Percentiles rank a stretch among this genome's conserved stretches.
Conservation (phyloP, 148 eudicot genomes). For the Nepenthes gracilis region DNA sequence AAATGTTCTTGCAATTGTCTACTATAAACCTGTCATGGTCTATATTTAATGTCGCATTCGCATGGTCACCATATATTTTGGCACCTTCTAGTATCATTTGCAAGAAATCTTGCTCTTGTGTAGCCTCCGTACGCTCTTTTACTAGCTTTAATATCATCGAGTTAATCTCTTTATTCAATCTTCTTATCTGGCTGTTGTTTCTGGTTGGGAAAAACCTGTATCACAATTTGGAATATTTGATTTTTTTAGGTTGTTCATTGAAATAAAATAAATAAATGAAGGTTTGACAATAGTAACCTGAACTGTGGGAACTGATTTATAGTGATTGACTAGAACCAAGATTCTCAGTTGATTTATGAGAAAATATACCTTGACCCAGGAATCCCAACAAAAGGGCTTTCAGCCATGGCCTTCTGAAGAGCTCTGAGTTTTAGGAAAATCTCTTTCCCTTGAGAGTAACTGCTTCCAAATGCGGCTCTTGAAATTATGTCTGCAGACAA, state of each 20-base stretch:
- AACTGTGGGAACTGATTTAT: too few relatives aligned
- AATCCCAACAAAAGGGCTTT: not conserved
- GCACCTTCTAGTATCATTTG: conserved; percentile 45
- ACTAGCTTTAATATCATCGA: conserved; percentile 34
- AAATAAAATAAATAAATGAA: too few relatives aligned
- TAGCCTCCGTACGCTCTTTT: conserved; percentile 19
- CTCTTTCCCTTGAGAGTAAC: conserved; percentile 35
- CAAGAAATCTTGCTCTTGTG: conserved; percentile 25
- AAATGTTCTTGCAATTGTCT: conserved; percentile 61
- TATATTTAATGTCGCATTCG: too few relatives aligned
- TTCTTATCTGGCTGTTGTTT: too few relatives aligned
- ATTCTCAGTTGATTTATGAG: too few relatives aligned
- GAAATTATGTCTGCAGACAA: conserved; percentile 61
- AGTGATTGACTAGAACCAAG: too few relatives aligned
- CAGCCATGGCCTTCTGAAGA: conserved; percentile 33
- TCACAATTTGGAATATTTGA: too few relatives aligned
- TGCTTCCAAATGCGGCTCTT: conserved; percentile 57
- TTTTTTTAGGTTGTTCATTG: too few relatives aligned
- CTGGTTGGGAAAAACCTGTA: too few relatives aligned
- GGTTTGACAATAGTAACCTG: too few relatives aligned
- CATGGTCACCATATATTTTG: not conserved
- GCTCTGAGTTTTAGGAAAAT: conserved; percentile 36
- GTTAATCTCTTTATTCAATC: conserved; percentile 25
- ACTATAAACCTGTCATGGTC: conserved; percentile 21
- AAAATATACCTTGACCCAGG: too few relatives aligned